Evolutionary conservation across 2,329 filamentous ascomycete genomes (phyloP).

Genomic region (Esteya vermicola): DNA sequence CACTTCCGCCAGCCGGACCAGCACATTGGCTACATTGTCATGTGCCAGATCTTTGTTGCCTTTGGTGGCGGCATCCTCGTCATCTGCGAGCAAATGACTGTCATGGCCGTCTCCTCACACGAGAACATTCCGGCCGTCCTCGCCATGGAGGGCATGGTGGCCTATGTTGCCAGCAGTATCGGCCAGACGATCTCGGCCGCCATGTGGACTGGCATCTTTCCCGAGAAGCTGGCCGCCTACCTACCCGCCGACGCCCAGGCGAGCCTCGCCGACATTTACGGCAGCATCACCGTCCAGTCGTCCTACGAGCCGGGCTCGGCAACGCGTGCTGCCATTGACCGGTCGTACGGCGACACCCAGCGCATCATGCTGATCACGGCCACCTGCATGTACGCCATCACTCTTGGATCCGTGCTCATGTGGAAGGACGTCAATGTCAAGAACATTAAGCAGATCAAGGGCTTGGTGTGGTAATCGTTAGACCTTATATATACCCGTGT

Average conservation of each 20-base stretch:
- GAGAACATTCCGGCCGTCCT: slow-evolving; percentile 15
- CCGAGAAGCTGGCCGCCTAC: slow-evolving; percentile 30
- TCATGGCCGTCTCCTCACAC: slow-evolving; percentile 38
- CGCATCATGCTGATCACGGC: slow-evolving; percentile 31
- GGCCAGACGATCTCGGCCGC: slow-evolving; percentile 43
- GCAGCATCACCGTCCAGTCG: slow-evolving; percentile 34
- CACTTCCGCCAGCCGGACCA: slow-evolving; percentile 35
- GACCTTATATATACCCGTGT: no score
- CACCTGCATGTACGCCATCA: slow-evolving; percentile 16
- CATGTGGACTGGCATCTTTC: slow-evolving; percentile 46
- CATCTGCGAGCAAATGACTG: slow-evolving; percentile 42
- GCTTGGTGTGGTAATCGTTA: neutral
- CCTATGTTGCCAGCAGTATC: slow-evolving; percentile 43
- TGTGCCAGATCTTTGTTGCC: slow-evolving; percentile 38
- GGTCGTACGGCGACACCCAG: slow-evolving; percentile 39
- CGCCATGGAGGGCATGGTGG: slow-evolving; percentile 23
- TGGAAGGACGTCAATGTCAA: slow-evolving; percentile 15
- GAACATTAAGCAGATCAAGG: slow-evolving; percentile 17
- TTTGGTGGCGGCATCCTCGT: slow-evolving; percentile 43
- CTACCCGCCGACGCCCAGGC: slow-evolving; percentile 27
- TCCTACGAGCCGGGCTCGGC: slow-evolving; percentile 33
- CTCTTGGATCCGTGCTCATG: slow-evolving; percentile 2
- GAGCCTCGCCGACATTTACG: slow-evolving; percentile 25
- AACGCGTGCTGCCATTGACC: slow-evolving; percentile 36
- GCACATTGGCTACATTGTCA: slow-evolving; percentile 35